Percentiles rank a stretch among this genome's conserved stretches.
Conservation (phyloP, 805 yeast species). For the Myxozyma lipomycoides region DNA sequence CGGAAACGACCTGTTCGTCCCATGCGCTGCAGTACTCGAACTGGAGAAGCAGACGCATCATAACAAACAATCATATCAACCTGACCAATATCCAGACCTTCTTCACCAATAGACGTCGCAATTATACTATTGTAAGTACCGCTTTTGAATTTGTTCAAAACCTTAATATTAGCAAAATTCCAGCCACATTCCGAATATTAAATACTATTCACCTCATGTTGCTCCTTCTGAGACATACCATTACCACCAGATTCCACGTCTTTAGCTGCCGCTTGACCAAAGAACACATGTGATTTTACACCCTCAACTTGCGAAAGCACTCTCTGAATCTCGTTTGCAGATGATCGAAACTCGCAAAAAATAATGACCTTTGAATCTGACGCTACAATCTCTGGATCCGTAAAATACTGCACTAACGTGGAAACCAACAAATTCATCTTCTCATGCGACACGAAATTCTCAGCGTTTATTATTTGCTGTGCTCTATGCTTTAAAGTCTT, state of each 20-base stretch:
- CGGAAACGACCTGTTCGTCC: slow-evolving; percentile 97
- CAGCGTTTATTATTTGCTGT: slow-evolving; percentile 42
- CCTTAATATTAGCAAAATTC: slow-evolving; percentile 4
- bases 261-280: slow-evolving; percentile 70
- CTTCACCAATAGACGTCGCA: slow-evolving; percentile 97
- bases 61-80: slow-evolving; percentile 90
- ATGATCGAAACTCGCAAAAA: slow-evolving; percentile 83
- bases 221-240: slow-evolving; percentile 90
- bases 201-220: slow-evolving; percentile 54
- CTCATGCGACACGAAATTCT: slow-evolving; percentile 57
- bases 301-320: slow-evolving; percentile 41
- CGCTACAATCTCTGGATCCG: slow-evolving; percentile 33
- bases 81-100: slow-evolving; percentile 97
- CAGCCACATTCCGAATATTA: not conserved
- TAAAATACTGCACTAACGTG: slow-evolving; percentile 18
- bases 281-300: slow-evolving; percentile 75
- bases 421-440: slow-evolving; percentile 41
- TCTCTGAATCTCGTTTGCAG: slow-evolving; percentile 82
- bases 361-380: slow-evolving; percentile 70
- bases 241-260: slow-evolving; percentile 51
- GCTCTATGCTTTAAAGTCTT: slow-evolving; percentile 42
- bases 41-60: slow-evolving; percentile 91
- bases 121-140: slow-evolving; percentile 78
- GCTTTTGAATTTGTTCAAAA: slow-evolving; percentile 61
- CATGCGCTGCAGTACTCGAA: slow-evolving; percentile 90